Base-by-base conservation (phyloP, 257 asterid species). In the Linderniella brevidens region DNA sequence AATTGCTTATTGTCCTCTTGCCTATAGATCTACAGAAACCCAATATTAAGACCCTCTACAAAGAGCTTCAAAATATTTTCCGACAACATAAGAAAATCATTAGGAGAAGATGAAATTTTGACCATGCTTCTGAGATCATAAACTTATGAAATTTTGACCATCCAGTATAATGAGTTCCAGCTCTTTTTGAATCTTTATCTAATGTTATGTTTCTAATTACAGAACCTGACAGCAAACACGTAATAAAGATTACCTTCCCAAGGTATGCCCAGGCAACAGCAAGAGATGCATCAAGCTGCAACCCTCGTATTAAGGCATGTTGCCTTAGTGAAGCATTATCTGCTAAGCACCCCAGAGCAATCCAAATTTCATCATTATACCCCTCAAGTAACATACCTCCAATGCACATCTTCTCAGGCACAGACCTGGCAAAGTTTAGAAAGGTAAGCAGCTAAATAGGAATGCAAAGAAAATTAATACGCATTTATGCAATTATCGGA, bases 191-290 rank as follows among this genome's bases (percentile, higher is more conserved):
- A 25, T 25, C 32, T 25, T 25, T 25, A 25, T 6, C 32, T 25
- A 25, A 25, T 25, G 3, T 2, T 25, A 25, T 25, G 32, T 25
- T 25, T 25, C 3, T 25, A 48, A 35, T 49, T 44, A 38, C 58
- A 41, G 38, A 62, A 42, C 60, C 19, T 13, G 20, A 25, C 15
- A 29, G 54, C 52, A 50, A 1, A 11, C 13, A 52, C 25, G 41
- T 42, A 62, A 36, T 42, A 52, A 52, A 41, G 47, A 53, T 63
- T 76, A 88, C 98, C 93, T 76, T 90, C 57, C 96, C 98, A 46
- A 84, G 82, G 58, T 70, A 73, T 13, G 96, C 96, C 98, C 98
- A 90, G 16, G 98, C 94, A 60, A 74, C 93, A 58, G 98, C 98
- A 42, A 80, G 67, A 61, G 94, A 78, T 47, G 74, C 78, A 53